A percentile compares a stretch with the other conserved stretches of the same genome.
Conservation (phyloP, 1,139 yeast genomes). For the Yamadazyma sp. region DNA sequence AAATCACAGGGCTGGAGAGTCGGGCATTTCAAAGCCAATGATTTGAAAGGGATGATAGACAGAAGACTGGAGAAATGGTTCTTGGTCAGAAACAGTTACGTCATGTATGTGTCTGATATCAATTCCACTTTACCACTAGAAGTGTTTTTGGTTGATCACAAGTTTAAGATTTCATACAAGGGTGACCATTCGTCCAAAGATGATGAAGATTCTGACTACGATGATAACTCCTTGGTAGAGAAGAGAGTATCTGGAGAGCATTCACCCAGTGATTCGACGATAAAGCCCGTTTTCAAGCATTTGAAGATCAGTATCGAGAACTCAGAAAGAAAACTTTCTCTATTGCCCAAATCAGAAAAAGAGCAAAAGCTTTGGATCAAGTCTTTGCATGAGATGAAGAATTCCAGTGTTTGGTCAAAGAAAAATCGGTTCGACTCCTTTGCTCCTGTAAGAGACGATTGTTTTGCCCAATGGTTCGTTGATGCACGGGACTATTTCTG, state of each 20-base stretch:
- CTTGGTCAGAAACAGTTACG: conserved; percentile 77
- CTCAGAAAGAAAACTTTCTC: conserved; percentile 71
- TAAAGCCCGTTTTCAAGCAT: conserved; percentile 38
- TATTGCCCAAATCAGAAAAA: conserved; percentile 70
- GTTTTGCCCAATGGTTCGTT: conserved; percentile 95
- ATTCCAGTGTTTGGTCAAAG: conserved; percentile 68
- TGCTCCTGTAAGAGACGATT: conserved; percentile 85
- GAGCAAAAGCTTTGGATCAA: conserved; percentile 76
- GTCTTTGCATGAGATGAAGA: conserved; percentile 70
- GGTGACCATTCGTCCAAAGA: conserved; percentile 32
- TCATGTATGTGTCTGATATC: conserved; percentile 83
- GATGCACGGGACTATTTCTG: conserved; percentile 96
- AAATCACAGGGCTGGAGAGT: conserved; percentile 95
- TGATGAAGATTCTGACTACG: conserved; percentile 42
- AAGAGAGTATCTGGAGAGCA: conserved; percentile 24
- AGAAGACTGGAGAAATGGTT: conserved; percentile 94
- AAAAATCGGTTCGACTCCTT: conserved; percentile 80
- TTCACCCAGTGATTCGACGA: conserved; percentile 14
- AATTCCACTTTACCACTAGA: conserved; percentile 87
- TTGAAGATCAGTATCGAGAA: conserved; percentile 71
- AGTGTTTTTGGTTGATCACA: conserved; percentile 79
- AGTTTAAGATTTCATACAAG: conserved; percentile 56
- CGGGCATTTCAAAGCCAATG: conserved; percentile 80
- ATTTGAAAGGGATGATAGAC: conserved; percentile 78
- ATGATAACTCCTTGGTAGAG: conserved; percentile 35